Evolutionary conservation across 2,329 filamentous ascomycete species (phyloP).

Genomic region (Tolypocladium ovalisporum): DNA sequence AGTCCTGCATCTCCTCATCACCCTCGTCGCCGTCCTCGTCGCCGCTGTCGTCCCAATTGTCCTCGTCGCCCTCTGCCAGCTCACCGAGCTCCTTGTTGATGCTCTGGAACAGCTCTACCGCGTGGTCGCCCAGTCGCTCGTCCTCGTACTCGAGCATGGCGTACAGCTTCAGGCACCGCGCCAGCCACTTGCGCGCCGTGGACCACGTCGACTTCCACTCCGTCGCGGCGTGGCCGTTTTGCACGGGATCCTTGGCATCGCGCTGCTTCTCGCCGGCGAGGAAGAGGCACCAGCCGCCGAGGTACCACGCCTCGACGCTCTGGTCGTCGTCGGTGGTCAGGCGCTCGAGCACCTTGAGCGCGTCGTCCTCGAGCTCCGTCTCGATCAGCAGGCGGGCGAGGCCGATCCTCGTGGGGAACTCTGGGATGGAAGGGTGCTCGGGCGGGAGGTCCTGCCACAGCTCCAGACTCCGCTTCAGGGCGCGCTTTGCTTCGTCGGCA

Average conservation of each 20-base stretch:
- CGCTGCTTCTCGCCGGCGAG: constrained; percentile 60
- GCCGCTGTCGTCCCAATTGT: constrained; percentile 37
- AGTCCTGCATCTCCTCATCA: constrained; percentile 46
- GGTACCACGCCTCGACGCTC: constrained; percentile 93
- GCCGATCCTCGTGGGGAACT: constrained; percentile 77
- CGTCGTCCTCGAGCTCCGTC: constrained; percentile 73
- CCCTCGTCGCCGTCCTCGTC: constrained; percentile 45
- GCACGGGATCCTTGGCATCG: constrained; percentile 22
- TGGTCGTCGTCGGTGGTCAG: constrained; percentile 82
- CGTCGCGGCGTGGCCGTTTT: constrained; percentile 23
- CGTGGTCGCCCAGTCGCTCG: constrained; percentile 64
- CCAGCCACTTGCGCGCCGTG: constrained; percentile 73
- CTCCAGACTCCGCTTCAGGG: constrained; percentile 67
- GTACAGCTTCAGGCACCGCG: constrained; percentile 72
- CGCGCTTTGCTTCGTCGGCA: constrained; percentile 66
- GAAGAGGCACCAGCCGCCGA: constrained; percentile 88
- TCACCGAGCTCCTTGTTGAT: constrained; percentile 57
- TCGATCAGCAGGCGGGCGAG: constrained; percentile 83
- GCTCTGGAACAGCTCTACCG: constrained; percentile 54
- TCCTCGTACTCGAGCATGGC: constrained; percentile 74
- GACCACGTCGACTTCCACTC: constrained; percentile 54
- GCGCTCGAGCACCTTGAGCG: constrained; percentile 73
- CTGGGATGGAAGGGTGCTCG: constrained; percentile 62
- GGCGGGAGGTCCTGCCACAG: constrained; percentile 74
- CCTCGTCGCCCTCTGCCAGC: constrained; percentile 41